Evolutionary conservation across 192 early-diverging fungal species (phyloP), one percentile per base, ranked within the genome.

Genomic region (Umbelopsis vinacea): DNA sequence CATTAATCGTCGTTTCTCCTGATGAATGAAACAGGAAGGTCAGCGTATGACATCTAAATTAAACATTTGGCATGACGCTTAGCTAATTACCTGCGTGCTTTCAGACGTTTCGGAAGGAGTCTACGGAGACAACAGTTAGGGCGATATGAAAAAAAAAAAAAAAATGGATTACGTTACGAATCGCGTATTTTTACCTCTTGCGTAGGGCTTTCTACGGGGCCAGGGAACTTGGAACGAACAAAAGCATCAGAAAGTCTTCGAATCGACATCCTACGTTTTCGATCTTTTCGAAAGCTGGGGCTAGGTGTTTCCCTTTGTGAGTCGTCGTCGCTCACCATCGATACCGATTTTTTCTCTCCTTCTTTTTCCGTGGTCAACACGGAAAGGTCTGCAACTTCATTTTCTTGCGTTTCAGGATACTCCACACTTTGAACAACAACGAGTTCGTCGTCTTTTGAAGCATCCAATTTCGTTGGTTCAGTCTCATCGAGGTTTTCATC

Each of bases 241-340:
- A 63, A 63, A 35, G 57, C 57, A 5, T 63, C 57, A 37, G 57
- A 63, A 19, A 63, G 57, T n/a, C 57, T 29, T 63, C 26, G 26
- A 17, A 63, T 63, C 26, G 57, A 63, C 57, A 63, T 63, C 19
- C 35, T 63, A 11, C 57, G 26, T 37, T 37, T 35, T 63, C 57
- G 26, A 3, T 63, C 29, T 37, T 37, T 19, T 10, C 26, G 23
- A 4, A 63, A 63, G 0, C 29, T 17, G 2, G 22, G 53, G 11
- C 40, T 43, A 6, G 40, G 40, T 43, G 40, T 7, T 12, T 43
- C 40, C 40, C 8, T 1, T 43, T 43, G 40, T 0, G 40, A 11
- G 6, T 43, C 40, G 6, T 43, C 40, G 0, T 43, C 40, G 11
- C 40, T 43, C 6, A 6, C 40, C 40, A 43, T 43, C 40, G 40